Evolutionary conservation across 192 early-diverging fungal genomes (phyloP), one percentile per base, ranked within the genome.

Genomic region (Funneliformis mosseae): DNA sequence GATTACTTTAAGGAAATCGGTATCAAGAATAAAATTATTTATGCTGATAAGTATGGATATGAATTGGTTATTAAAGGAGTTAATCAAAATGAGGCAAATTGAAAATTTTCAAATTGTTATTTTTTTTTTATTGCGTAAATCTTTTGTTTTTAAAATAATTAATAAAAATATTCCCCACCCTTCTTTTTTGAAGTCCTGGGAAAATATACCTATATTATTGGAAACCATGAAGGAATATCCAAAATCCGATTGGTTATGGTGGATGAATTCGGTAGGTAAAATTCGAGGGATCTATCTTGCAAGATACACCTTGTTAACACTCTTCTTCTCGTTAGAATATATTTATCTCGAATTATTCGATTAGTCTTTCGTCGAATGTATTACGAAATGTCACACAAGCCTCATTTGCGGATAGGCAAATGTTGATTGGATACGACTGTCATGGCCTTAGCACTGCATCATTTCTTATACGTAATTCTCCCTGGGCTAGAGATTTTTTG

Each of bases 201-300:
- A 18, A 4, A 43, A 71, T 39, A 71, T 71, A 71, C 69, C 69
- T 4, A 41, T 41, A 9, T 71, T 71, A 42, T 41, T 71, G 6
- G 41, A 71, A 71, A 71, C 69, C 2, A 71, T 71, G 69, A n/a
- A 71, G 16, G 69, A 71, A n/a, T 42, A 41, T 45, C 69, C 69
- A n/a, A 39, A 28, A 4, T 28, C 21, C 9, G 69, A 71, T n/a
- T 71, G 69, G 69, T 21, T 71, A 42, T 71, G 69, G 69, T 71
- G 69, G 69, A 71, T 71, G 9, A 39, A 71, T 42, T 28, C 69
- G 39, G 69, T 71, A 71, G 42, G 11, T 28, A 4, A 41, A 6
- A 25, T 11, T 38, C 6, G 2, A 38, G 14, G 9, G 6, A 67
- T 27, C 33, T 67, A 8, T 10, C 25, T 21, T 0, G 10, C 27